These are phyloP conservation scores for Zygotorulaspora mrakii DNA, from an alignment of 1,139 yeast species.

Conservation along the genomic window DNA sequence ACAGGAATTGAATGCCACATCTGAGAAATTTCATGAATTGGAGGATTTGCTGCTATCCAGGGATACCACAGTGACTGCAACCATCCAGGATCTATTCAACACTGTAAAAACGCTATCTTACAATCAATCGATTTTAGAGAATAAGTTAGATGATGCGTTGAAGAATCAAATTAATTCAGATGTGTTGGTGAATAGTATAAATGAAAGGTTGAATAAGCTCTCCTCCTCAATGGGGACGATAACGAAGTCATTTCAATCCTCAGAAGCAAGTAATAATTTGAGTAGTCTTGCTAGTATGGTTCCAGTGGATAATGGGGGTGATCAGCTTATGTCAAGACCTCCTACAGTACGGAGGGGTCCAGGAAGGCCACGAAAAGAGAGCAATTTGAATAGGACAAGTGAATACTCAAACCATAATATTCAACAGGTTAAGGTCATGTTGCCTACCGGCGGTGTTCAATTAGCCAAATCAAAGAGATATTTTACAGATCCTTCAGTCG, in stretches of 20 bases:
- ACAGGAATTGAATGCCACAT: constrained; percentile 9
- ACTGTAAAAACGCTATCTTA: constrained; percentile 33
- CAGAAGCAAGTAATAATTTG: background rate
- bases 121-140: constrained; percentile 36
- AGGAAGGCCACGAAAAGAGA: constrained; percentile 36
- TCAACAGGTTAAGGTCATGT: constrained; percentile 16
- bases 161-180: constrained; percentile 38
- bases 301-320: constrained; percentile 3
- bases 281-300: constrained; percentile 1
- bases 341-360: constrained; percentile 30
- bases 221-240: constrained; percentile 7
- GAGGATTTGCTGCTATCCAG: constrained; percentile 15
- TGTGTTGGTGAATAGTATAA: constrained; percentile 32
- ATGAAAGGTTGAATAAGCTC: constrained; percentile 23
- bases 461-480: constrained; percentile 33
- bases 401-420: constrained; percentile 7
- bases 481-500: constrained; percentile 39
- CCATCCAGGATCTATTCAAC: constrained; percentile 16
- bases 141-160: constrained; percentile 35
- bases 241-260: constrained; percentile 5
- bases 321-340: constrained; percentile 11
- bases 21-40: constrained; percentile 13
- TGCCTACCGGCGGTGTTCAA: constrained; percentile 32
- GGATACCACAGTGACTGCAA: constrained; percentile 17
- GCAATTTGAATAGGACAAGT: constrained; percentile 7